Percentiles rank a stretch among this genome's conserved stretches.
Conservation (phyloP, 2,329 filamentous ascomycete genomes). For the Fusarium sp. region DNA sequence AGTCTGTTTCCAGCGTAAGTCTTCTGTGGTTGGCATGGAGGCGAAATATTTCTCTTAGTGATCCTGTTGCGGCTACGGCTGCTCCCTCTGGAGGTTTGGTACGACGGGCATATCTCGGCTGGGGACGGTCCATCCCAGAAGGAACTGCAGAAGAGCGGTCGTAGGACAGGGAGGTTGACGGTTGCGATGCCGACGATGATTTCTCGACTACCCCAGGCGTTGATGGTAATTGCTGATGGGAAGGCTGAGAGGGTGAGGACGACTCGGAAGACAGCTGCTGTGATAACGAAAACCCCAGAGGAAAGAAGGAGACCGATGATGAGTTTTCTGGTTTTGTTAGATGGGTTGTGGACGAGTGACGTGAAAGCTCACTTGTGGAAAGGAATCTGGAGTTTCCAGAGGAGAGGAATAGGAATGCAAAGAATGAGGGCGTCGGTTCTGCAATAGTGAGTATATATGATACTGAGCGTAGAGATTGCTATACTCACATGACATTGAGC, state of each 20-base stretch:
- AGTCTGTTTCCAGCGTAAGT: constrained; percentile 1
- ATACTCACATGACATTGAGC: constrained; percentile 38
- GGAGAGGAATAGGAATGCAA: constrained; percentile 32
- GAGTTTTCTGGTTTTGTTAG: constrained; percentile 37
- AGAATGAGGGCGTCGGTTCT: constrained; percentile 36
- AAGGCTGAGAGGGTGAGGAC: constrained; percentile 38
- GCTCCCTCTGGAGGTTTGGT: constrained; percentile 1
- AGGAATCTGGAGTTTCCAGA: constrained; percentile 41
- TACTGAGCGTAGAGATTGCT: too few relatives aligned
- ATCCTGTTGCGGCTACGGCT: not conserved
- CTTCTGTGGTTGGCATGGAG: not conserved
- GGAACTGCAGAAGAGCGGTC: constrained; percentile 19
- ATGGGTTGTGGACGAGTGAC: accelerated
- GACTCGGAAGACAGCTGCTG: constrained; percentile 40
- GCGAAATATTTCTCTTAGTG: not conserved
- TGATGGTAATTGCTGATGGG: constrained; percentile 41
- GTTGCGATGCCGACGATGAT: constrained; percentile 54
- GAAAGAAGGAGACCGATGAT: constrained; percentile 43
- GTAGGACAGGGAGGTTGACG: constrained; percentile 46
- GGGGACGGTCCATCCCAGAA: constrained; percentile 19
- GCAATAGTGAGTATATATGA: not conserved
- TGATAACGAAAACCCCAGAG: constrained; percentile 44
- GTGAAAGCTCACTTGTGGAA: constrained; percentile 25
- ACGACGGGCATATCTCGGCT: not conserved
- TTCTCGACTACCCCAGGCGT: constrained; percentile 45